These are phyloP conservation scores for Zalaria sp. DNA, from an alignment of 2,329 filamentous ascomycete species.

Conservation along the genomic window DNA sequence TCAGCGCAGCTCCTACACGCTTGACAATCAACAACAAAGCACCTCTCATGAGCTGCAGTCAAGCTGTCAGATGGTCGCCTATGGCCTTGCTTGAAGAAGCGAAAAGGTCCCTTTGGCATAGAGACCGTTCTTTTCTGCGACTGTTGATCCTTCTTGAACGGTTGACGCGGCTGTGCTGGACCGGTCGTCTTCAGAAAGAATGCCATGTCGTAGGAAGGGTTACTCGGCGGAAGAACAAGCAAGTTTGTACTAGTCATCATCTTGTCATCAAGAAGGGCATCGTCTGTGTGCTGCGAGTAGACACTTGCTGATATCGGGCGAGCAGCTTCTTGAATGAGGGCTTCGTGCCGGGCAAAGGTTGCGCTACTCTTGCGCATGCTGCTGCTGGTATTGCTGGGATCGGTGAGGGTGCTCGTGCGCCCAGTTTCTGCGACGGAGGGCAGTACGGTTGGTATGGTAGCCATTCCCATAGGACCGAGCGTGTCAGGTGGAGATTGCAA, in stretches of 20 bases:
- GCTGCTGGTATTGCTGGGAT: background rate
- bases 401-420: background rate
- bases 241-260: slow-evolving; percentile 18
- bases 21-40: slow-evolving; percentile 1
- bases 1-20: slow-evolving; percentile 1
- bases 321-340: background rate
- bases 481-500: slow-evolving; percentile 10
- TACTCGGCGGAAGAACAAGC: slow-evolving; percentile 13
- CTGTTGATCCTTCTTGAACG: background rate
- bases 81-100: slow-evolving; percentile 13
- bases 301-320: background rate
- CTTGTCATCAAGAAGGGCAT: slow-evolving; percentile 7
- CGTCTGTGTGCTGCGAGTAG: background rate
- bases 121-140: slow-evolving; percentile 11
- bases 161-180: slow-evolving; percentile 14
- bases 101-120: slow-evolving; percentile 16
- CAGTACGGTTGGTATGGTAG: slow-evolving; percentile 4
- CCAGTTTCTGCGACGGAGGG: background rate
- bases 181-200: slow-evolving; percentile 24
- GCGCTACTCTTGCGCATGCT: background rate
- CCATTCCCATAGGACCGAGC: slow-evolving; percentile 8
- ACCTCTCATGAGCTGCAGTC: slow-evolving; percentile 12
- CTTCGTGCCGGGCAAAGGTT: background rate
- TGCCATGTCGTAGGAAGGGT: slow-evolving; percentile 20
- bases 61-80: slow-evolving; percentile 6